Evolutionary conservation across 306 rosid species (phyloP), one percentile per base, ranked within the genome.

Genomic region (Rosa multiflora): DNA sequence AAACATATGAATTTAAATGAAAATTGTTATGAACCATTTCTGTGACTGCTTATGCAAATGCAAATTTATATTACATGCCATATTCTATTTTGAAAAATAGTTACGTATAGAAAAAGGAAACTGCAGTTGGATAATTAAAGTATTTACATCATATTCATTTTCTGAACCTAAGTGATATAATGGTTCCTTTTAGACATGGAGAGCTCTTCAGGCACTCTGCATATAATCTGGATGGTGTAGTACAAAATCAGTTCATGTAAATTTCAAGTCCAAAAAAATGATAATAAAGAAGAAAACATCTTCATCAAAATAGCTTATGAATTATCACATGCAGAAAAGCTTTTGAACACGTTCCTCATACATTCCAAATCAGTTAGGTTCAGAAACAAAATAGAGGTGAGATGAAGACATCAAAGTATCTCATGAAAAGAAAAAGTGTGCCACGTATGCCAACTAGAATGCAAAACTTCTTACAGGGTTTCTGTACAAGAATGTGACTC

Each of bases 171-270:
- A 52, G 47, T 9, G 9, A 73, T 26, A 11, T 71, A 5, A n/a
- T 49, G 14, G 35, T 56, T 78, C 85, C 85, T 82, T 73, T 67
- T 3, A 71, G 46, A 73, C 85, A 82, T 21, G 39, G 76, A 55
- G 9, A 1, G 13, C 5, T 35, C 12, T 39, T 55, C n/a, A 29
- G 40, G 75, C 81, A 77, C 70, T 0, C 47, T 0, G 37, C 66
- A 8, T 21, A 44, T 48, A 51, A 13, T 66, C 82, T 63, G 17
- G n/a, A 71, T 26, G 21, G 23, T 6, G 77, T 6, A 61, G 17
- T 12, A 17, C 8, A 70, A 72, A 42, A 68, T 42, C 13, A 68
- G 68, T 40, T 13, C 58, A 26, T 59, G 66, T 1, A 40, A 70
- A 53, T 3, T 23, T 53, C 1, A 73, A 12, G 67, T 73, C 2